Evolutionary conservation across 1,284 basidiomycete genomes (phyloP), one percentile per base, ranked within the genome.

Genomic region (Ceratobasidium sp.): DNA sequence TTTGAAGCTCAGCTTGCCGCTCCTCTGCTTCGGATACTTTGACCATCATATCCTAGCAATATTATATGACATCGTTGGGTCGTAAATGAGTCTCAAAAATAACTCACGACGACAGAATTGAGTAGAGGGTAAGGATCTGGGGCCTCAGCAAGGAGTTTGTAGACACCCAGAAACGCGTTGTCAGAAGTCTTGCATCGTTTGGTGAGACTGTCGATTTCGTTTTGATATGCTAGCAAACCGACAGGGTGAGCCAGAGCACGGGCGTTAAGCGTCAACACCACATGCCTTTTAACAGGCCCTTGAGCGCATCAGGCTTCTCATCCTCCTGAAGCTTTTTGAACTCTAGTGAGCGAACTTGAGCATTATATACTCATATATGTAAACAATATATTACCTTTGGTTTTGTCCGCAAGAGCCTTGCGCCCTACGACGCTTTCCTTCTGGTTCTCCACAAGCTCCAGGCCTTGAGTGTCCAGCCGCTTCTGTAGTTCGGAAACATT

Each of bases 371-470:
- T 38, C 15, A 8, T 12, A 15, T 7, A 13, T 17, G 13, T 34
- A 6, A 17, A 27, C 35, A 20, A 8, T 45, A 40, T 15, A 79
- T 20, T 49, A 92, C 95, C 95, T 83, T 96, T 91, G 0, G 95
- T 98, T 77, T 92, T 89, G 79, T 98, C 95, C 0, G 95, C 93
- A 17, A 97, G 83, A 69, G 88, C 90, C 79, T 96, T 98, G 47
- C 96, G 85, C n/a, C 94, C 94, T 1, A 97, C 84, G 55, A 97
- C 85, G 74, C 91, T 93, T 82, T 97, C 95, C 81, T 96, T 97
- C 82, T 97, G 94, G 79, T 95, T 94, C 82, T 97, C 94, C n/a
- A 97, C 95, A 8, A 97, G 83, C 79, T 97, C 94, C 49, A 97
- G 84, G 0, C 95, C 94, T 72, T 96, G 95, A 17, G 85, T 82